Base-by-base conservation (phyloP, 208 protist genomes). In the Vickermania ingenoplastis region DNA sequence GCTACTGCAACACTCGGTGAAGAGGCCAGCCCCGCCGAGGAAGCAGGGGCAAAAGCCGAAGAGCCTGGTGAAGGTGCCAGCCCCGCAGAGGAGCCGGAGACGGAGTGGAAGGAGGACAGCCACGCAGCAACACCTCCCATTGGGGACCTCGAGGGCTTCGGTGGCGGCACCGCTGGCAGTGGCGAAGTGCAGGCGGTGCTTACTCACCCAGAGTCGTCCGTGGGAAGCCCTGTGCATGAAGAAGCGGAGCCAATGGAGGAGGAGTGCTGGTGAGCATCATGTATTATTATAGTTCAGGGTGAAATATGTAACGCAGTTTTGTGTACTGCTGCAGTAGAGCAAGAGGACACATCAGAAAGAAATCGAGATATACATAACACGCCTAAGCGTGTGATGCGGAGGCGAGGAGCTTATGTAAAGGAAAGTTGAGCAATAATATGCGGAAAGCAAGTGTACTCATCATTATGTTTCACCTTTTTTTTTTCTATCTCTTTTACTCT, bases 401-500 rank as follows among this genome's bases (percentile, higher is more conserved):
- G n/a, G n/a, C n/a, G n/a, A n/a, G n/a, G n/a, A n/a, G n/a, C n/a
- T n/a, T n/a, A n/a, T n/a, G n/a, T n/a, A n/a, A n/a, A n/a, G n/a
- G n/a, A n/a, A n/a, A n/a, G n/a, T n/a, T n/a, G n/a, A n/a, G n/a
- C n/a, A n/a, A n/a, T n/a, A n/a, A n/a, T n/a, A n/a, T n/a, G n/a
- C n/a, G n/a, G n/a, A n/a, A n/a, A n/a, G n/a, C n/a, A n/a, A n/a
- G n/a, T n/a, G n/a, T n/a, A n/a, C n/a, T n/a, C n/a, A n/a, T n/a
- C n/a, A n/a, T n/a, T n/a, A n/a, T n/a, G n/a, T n/a, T n/a, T n/a
- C n/a, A n/a, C 17, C 14, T 54, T 41, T 5, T 36, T 27, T 50
- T 41, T 61, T 24, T 29, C 11, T 62, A 2, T 17, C 31, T 57
- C 14, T 22, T 31, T 62, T 31, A 30, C 26, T 45, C 29, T 63